Evolutionary conservation across 1,284 basidiomycete species (phyloP).

Genomic region (Moniliophthora roreri): DNA sequence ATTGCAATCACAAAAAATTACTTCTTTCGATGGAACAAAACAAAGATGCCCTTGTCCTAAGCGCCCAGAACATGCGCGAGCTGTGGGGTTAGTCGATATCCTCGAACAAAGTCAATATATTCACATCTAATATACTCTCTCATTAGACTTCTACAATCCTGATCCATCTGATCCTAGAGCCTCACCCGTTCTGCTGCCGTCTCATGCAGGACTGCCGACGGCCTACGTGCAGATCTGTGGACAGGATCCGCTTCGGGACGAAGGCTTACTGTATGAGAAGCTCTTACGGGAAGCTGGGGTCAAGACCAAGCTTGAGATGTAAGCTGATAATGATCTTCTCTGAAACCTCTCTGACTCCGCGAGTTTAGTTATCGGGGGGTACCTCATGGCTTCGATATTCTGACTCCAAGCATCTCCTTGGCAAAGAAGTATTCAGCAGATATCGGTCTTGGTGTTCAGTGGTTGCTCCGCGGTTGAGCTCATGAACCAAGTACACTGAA

Average conservation of each 20-base stretch:
- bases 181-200: constrained; percentile 15
- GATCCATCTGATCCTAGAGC: constrained; percentile 12
- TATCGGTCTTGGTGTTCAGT: too few relatives aligned
- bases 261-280: constrained; percentile 13
- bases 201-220: constrained; percentile 15
- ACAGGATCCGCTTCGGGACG: constrained; percentile 15
- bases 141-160: constrained; percentile 2
- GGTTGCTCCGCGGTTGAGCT: too few relatives aligned
- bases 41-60: constrained; percentile 1
- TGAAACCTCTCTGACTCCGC: not conserved
- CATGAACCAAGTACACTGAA: too few relatives aligned
- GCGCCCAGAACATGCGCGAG: not conserved
- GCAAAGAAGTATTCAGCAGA: too few relatives aligned
- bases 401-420: not conserved
- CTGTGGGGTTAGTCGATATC: not conserved
- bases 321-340: not conserved
- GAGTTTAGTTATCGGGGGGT: constrained; percentile 15
- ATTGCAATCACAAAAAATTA: not conserved
- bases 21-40: constrained; percentile 7
- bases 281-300: constrained; percentile 12
- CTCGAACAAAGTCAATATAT: too few relatives aligned
- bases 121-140: not conserved
- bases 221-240: constrained; percentile 15
- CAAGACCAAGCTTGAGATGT: constrained; percentile 12
- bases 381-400: constrained; percentile 15